phyloP scores from a whole-genome alignment of 345 rosid species.

The Gossypium ekmanianum region DNA sequence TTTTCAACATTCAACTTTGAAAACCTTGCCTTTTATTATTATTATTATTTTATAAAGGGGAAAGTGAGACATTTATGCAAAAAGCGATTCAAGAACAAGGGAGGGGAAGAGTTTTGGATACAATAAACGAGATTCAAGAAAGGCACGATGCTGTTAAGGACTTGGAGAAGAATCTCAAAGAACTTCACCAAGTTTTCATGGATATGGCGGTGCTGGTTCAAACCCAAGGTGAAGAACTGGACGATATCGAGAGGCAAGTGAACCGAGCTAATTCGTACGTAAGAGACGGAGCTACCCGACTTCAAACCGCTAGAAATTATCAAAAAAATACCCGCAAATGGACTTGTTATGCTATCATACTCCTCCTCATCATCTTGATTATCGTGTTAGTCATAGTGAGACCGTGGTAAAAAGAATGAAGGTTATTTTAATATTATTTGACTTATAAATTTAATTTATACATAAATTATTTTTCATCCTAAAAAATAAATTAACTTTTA shows the following conservation, averaged over 20 bases:
- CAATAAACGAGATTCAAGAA: slow-evolving; percentile 79
- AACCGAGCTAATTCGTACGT: slow-evolving; percentile 69
- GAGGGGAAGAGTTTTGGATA: slow-evolving; percentile 66
- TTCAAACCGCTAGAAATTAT: slow-evolving; percentile 57
- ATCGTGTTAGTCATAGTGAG: slow-evolving; percentile 48
- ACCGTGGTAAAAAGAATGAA: slow-evolving; percentile 49
- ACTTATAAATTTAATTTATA: too few relatives aligned
- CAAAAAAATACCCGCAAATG: slow-evolving; percentile 87
- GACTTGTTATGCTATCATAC: slow-evolving; percentile 64
- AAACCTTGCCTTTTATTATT: too few relatives aligned
- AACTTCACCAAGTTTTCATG: slow-evolving; percentile 84
- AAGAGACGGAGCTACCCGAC: slow-evolving; percentile 46
- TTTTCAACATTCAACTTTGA: too few relatives aligned
- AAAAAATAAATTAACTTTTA: too few relatives aligned
- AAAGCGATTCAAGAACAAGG: slow-evolving; percentile 95
- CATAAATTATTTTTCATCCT: too few relatives aligned
- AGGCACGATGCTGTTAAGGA: slow-evolving; percentile 87
- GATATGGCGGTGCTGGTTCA: slow-evolving; percentile 92
- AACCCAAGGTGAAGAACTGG: slow-evolving; percentile 78
- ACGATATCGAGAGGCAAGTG: slow-evolving; percentile 81
- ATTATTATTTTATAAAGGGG: slow-evolving; percentile 42
- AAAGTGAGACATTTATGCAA: slow-evolving; percentile 81
- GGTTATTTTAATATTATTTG: neutral
- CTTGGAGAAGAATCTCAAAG: slow-evolving; percentile 69
- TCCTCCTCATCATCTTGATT: slow-evolving; percentile 54